These are phyloP conservation scores for Dendrobium chrysotoxum DNA, from an alignment of 106 monocot species.

Conservation along the genomic window DNA sequence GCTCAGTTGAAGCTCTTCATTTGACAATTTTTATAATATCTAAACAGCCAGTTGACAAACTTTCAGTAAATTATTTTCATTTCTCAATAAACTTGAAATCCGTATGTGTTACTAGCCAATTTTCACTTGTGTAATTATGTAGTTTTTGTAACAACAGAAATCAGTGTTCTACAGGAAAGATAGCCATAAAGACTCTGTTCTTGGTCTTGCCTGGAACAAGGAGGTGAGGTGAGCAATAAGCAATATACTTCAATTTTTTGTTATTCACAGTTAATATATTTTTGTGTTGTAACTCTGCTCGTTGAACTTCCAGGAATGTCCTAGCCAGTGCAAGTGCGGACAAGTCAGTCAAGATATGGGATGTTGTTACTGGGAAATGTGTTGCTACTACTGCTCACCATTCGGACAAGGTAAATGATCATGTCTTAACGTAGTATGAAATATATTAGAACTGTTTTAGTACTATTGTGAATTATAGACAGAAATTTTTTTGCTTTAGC, in stretches of 20 bases:
- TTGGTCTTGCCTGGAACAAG: constrained; percentile 95
- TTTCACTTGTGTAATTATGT: background rate
- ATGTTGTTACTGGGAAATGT: constrained; percentile 62
- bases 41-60: background rate
- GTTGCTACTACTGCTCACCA: constrained; percentile 72
- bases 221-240: constrained; percentile 56
- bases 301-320: constrained; percentile 58
- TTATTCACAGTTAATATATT: background rate
- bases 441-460: background rate
- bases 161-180: constrained; percentile 67
- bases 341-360: constrained; percentile 82
- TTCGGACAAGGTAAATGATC: constrained; percentile 51
- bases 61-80: background rate
- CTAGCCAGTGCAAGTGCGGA: constrained; percentile 98
- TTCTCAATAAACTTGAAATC: background rate
- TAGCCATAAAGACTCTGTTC: constrained; percentile 78
- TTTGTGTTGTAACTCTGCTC: background rate
- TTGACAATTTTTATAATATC: background rate
- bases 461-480: background rate
- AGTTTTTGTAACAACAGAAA: constrained; percentile 17
- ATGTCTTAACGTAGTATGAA: background rate
- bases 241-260: background rate
- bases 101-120: background rate
- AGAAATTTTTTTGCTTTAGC: background rate
- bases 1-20: background rate